Percentiles rank a stretch among this genome's conserved stretches.
These are phyloP conservation scores for Sapria himalayana DNA, from an alignment of 345 rosid species.

Conservation along the genomic window DNA sequence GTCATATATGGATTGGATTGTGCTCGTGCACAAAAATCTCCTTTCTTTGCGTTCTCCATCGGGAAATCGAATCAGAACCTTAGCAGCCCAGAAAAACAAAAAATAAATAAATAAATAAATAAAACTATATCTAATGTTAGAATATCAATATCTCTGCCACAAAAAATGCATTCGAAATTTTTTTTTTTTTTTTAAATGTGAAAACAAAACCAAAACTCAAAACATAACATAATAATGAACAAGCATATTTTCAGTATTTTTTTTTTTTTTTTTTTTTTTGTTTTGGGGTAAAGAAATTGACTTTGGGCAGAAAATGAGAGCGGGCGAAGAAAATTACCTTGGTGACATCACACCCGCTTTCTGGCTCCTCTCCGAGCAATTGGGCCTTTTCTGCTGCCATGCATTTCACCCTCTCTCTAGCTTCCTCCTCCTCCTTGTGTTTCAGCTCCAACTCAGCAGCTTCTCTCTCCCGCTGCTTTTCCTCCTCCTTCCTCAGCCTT, in stretches of 20 bases:
- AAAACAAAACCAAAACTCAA: background rate
- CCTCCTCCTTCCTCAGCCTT: slow-evolving; percentile 64
- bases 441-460: slow-evolving; percentile 87
- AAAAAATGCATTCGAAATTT: too few species aligned
- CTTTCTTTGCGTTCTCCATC: slow-evolving; percentile 87
- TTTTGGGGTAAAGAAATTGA: too few species aligned
- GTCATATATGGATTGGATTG: slow-evolving; percentile 50
- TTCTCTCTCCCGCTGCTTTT: slow-evolving; percentile 64
- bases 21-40: slow-evolving; percentile 42
- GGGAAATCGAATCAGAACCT: slow-evolving; percentile 90
- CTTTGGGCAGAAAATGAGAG: too few species aligned
- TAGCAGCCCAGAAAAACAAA: slow-evolving; percentile 1
- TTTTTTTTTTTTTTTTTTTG: too few species aligned
- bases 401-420: slow-evolving; percentile 53
- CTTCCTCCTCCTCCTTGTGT: slow-evolving; percentile 80
- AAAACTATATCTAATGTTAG: too few species aligned
- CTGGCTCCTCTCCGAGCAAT: slow-evolving; percentile 79
- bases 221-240: background rate
- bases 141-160: background rate
- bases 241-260: too few species aligned
- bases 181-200: too few species aligned
- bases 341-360: slow-evolving; percentile 73
- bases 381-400: slow-evolving; percentile 69
- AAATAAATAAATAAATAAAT: too few species aligned
- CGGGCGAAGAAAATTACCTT: slow-evolving; percentile 56